Evolutionary conservation across 164 flowering plant genomes (phyloP), one percentile per base, ranked within the genome.

Genomic region (Dillenia suffruticosa): DNA sequence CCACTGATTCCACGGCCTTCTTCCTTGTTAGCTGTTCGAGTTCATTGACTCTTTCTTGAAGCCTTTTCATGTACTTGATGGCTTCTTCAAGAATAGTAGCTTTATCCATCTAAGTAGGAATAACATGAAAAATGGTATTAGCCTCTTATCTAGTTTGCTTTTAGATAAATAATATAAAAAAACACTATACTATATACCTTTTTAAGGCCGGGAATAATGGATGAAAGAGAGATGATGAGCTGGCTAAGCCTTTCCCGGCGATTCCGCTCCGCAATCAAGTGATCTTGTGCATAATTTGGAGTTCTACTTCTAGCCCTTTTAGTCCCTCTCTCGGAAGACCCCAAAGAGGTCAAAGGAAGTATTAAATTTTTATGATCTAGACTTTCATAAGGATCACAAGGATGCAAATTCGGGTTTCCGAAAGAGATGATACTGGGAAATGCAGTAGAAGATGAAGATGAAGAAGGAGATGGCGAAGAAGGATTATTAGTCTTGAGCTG

Each of bases 141-240:
- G 40, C 40, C 40, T 32, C 40, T 26, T 26, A 32, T 5, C 40
- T 32, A 32, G 7, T 32, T 32, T 5, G 40, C 40, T 32, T 32
- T 19, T 19, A 19, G 1, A 19, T 19, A 19, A 19, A 19, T 19
- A 19, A 19, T 19, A 19, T 1, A 19, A 19, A 19, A 5, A 32
- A 32, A 5, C 6, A 32, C 40, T 32, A 32, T 4, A 32, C 1
- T 1, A 10, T 9, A 2, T 66, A 59, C 69, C 69, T 54, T 66
- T 43, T 59, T 66, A 1, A 66, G 58, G 46, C 64, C 69, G 9
- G 69, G 69, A n/a, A 66, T 50, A 10, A 53, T 12, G 44, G 64
- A 51, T 14, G 69, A 59, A 12, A 66, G 43, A 17, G 58, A 58
- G 9, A 66, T 54, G 46, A 59, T 59, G 0, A 12, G 58, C 53